phyloP scores from a whole-genome alignment of 768 basidiomycete genomes.

The Leccinum subtestaceum region DNA sequence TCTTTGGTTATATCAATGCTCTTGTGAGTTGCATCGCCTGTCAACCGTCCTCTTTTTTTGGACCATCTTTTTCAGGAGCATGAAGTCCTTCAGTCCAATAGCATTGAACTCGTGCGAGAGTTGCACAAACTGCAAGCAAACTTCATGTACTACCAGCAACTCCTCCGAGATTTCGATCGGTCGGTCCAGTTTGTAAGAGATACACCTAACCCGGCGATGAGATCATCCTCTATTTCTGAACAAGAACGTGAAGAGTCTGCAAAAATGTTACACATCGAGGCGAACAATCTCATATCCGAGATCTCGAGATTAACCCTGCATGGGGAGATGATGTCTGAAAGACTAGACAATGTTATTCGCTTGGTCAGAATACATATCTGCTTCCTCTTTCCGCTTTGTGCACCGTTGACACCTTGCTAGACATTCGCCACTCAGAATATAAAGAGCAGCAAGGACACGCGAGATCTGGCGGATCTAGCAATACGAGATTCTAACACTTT shows the following conservation, averaged over 20 bases:
- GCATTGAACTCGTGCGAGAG: conserved; percentile 49
- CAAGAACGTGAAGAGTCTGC: conserved; percentile 28
- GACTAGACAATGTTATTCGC: conserved; percentile 24
- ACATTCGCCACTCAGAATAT: conserved; percentile 56
- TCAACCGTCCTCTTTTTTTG: not conserved
- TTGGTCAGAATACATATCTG: conserved; percentile 17
- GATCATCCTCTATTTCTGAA: conserved; percentile 19
- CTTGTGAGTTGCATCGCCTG: conserved; percentile 35
- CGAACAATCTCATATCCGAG: conserved; percentile 45
- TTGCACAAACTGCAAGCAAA: conserved; percentile 55
- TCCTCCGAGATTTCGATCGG: conserved; percentile 54
- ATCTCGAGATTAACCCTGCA: conserved; percentile 42
- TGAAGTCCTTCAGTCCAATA: conserved; percentile 38
- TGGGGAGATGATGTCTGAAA: conserved; percentile 22
- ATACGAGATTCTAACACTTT: conserved; percentile 7
- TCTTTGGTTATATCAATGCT: conserved; percentile 49
- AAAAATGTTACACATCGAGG: conserved; percentile 36
- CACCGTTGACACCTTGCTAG: conserved; percentile 28
- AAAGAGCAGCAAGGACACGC: conserved; percentile 36
- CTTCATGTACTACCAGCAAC: conserved; percentile 50
- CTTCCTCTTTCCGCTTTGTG: not conserved
- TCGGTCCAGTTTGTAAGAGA: conserved; percentile 47
- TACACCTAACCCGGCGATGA: conserved; percentile 50
- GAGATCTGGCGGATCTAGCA: conserved; percentile 1
- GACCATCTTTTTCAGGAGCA: conserved; percentile 38